Percentiles rank a stretch among this genome's conserved stretches.
Evolutionary conservation across 768 basidiomycete species (phyloP).

Genomic region (Paxillus involutus): DNA sequence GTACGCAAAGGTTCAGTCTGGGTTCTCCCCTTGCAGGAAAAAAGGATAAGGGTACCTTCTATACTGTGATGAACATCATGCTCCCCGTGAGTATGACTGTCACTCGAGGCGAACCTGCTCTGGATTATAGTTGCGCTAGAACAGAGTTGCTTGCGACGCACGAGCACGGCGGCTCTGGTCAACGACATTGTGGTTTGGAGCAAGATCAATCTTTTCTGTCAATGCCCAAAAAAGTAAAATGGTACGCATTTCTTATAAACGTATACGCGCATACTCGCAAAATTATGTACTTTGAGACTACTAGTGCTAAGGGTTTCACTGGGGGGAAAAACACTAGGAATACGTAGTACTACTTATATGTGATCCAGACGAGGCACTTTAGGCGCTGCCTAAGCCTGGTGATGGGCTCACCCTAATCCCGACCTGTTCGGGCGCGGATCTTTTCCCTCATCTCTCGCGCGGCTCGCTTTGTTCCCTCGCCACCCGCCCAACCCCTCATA

Average conservation of each 20-base stretch:
- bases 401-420: constrained; percentile 12
- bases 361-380: too few species aligned
- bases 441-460: constrained; percentile 43
- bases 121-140: constrained; percentile 29
- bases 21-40: not conserved
- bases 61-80: constrained; percentile 45
- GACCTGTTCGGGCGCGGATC: constrained; percentile 24
- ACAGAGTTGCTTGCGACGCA: constrained; percentile 34
- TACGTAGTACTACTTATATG: too few species aligned
- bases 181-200: constrained; percentile 39
- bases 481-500: constrained; percentile 78
- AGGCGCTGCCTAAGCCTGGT: too few species aligned
- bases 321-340: too few species aligned
- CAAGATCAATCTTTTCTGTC: too few species aligned
- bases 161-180: constrained; percentile 36
- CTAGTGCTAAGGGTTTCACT: too few species aligned
- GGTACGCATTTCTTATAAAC: too few species aligned
- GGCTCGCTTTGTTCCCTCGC: constrained; percentile 67
- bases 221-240: too few species aligned
- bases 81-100: constrained; percentile 42
- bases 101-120: constrained; percentile 44
- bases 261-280: too few species aligned
- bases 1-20: constrained; percentile 1
- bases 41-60: constrained; percentile 52
- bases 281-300: too few species aligned